Evolutionary conservation across 2,329 filamentous ascomycete species (phyloP).

Genomic region (Ceratocystiopsis minuta): DNA sequence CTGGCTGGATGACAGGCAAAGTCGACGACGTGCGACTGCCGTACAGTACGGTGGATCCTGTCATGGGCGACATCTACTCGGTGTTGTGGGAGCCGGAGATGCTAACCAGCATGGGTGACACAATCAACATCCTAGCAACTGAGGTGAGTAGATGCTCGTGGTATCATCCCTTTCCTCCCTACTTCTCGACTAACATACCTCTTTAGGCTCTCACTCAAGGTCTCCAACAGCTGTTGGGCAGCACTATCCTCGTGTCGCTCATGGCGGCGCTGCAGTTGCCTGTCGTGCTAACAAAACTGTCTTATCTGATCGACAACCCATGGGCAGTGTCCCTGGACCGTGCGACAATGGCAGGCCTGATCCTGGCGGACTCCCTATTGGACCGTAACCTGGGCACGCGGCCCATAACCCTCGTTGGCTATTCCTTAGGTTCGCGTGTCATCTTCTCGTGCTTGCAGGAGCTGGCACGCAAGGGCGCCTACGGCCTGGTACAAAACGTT

Average conservation of each 20-base stretch:
- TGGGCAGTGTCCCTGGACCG: slow-evolving; percentile 94
- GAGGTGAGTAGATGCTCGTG: slow-evolving; percentile 43
- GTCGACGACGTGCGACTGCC: slow-evolving; percentile 90
- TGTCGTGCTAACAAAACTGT: slow-evolving; percentile 77
- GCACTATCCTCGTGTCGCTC: slow-evolving; percentile 68
- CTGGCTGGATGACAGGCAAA: slow-evolving; percentile 97
- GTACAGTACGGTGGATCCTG: slow-evolving; percentile 86
- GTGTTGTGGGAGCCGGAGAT: slow-evolving; percentile 97
- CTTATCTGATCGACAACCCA: slow-evolving; percentile 94
- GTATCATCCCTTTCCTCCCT: not conserved
- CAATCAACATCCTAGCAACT: slow-evolving; percentile 93
- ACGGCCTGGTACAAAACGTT: slow-evolving; percentile 82
- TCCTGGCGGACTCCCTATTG: slow-evolving; percentile 84
- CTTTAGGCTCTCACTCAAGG: slow-evolving; percentile 77
- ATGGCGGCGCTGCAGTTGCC: slow-evolving; percentile 93
- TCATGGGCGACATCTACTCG: slow-evolving; percentile 97
- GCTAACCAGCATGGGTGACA: slow-evolving; percentile 93
- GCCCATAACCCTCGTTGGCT: slow-evolving; percentile 84
- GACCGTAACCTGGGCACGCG: slow-evolving; percentile 81
- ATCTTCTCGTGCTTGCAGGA: slow-evolving; percentile 87
- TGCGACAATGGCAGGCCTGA: slow-evolving; percentile 73
- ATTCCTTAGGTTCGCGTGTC: slow-evolving; percentile 78
- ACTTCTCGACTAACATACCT: not conserved
- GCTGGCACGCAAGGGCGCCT: slow-evolving; percentile 64
- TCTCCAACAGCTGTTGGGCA: slow-evolving; percentile 84